phyloP scores from a whole-genome alignment of 2,329 filamentous ascomycete genomes.

The Chaetomiaceae sp. region DNA sequence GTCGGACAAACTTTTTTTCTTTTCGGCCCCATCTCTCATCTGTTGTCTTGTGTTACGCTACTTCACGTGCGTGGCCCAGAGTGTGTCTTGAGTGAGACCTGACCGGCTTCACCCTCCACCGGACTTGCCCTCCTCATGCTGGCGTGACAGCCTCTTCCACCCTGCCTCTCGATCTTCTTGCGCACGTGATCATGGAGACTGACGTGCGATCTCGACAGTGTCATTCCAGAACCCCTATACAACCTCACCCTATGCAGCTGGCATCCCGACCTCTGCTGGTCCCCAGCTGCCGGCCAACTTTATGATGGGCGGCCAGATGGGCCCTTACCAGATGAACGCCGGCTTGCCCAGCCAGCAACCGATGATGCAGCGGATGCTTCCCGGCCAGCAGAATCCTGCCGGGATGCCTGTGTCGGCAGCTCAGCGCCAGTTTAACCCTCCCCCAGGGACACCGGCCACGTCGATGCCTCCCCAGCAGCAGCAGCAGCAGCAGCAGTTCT shows the following conservation, averaged over 20 bases:
- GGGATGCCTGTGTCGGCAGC: slow-evolving; percentile 35
- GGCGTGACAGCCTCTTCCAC: neutral
- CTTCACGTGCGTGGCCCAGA: slow-evolving; percentile 1
- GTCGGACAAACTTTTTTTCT: slow-evolving; percentile 8
- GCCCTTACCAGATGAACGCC: slow-evolving; percentile 51
- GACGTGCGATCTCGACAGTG: slow-evolving; percentile 37
- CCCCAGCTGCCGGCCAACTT: slow-evolving; percentile 48
- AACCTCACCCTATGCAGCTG: slow-evolving; percentile 51
- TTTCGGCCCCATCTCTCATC: neutral
- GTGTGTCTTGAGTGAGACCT: too few relatives aligned
- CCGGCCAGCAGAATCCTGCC: slow-evolving; percentile 32
- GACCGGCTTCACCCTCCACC: too few relatives aligned
- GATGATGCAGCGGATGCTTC: slow-evolving; percentile 44
- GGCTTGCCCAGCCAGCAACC: slow-evolving; percentile 43
- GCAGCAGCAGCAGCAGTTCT: slow-evolving; percentile 23
- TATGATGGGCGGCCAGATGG: slow-evolving; percentile 52
- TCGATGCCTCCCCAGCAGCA: slow-evolving; percentile 28
- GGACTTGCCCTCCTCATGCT: too few relatives aligned
- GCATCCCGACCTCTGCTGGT: slow-evolving; percentile 43
- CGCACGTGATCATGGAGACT: slow-evolving; percentile 15
- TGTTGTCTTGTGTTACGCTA: slow-evolving; percentile 13
- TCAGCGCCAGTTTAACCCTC: slow-evolving; percentile 36
- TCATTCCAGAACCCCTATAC: slow-evolving; percentile 56
- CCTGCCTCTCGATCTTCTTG: too few relatives aligned
- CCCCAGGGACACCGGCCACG: slow-evolving; percentile 36